Percentiles rank a stretch among this genome's conserved stretches.
phyloP scores from a whole-genome alignment of 1,284 basidiomycete genomes.

The Ustilago trichophora region DNA sequence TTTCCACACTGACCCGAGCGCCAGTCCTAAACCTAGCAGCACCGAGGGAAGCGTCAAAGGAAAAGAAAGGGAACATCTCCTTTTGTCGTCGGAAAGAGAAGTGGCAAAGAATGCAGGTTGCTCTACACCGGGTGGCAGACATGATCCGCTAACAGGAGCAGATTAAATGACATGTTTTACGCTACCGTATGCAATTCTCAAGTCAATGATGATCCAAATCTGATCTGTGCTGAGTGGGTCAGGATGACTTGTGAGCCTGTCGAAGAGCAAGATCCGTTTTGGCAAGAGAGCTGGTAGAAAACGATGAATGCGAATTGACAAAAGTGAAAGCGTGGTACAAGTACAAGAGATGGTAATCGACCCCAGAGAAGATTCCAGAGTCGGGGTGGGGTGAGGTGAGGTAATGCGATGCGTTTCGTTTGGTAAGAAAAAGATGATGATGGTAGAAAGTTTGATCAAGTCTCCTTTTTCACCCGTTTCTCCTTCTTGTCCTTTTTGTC shows the following conservation, averaged over 20 bases:
- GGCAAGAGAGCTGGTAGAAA: no score
- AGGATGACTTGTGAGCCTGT: no score
- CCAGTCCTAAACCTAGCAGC: not conserved
- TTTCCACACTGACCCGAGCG: constrained; percentile 3
- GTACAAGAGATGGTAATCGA: constrained; percentile 1
- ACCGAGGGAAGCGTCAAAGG: constrained; percentile 17
- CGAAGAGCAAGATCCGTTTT: no score
- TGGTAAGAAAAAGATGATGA: not conserved
- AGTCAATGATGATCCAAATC: no score
- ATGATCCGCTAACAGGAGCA: constrained; percentile 16
- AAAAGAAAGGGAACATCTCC: constrained; percentile 7
- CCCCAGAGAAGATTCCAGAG: not conserved
- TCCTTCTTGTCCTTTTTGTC: constrained; percentile 23
- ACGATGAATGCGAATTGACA: not conserved
- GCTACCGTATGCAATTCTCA: no score
- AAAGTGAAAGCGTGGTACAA: constrained; percentile 4
- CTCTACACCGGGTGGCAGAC: constrained; percentile 24
- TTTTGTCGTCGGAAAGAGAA: constrained; percentile 6
- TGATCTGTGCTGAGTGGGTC: no score
- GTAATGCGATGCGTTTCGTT: not conserved
- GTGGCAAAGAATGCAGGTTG: constrained; percentile 22
- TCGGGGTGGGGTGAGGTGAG: no score
- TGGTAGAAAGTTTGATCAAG: not conserved
- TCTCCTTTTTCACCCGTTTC: constrained; percentile 14
- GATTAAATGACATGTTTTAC: no score